Evolutionary conservation across 768 basidiomycete genomes (phyloP), one percentile per base, ranked within the genome.

Genomic region (Lactarius sanguifluus): DNA sequence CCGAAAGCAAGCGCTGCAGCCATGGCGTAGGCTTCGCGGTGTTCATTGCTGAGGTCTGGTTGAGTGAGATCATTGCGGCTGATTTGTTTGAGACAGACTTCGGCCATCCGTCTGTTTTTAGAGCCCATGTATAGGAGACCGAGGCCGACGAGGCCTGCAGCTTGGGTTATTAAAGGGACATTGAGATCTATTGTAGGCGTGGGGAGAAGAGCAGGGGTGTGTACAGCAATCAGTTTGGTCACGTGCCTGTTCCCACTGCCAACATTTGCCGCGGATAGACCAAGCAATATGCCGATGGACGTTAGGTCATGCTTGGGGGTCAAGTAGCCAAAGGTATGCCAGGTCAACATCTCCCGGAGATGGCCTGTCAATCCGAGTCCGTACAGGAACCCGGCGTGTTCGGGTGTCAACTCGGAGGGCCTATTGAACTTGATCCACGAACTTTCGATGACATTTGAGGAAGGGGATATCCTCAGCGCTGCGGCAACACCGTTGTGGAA

Each of bases 401-500:
- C 89, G 0, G 96, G 87, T 5, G 91, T 95, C 61, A 96, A 83
- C 55, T 96, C 92, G 0, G 87, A 83, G 0, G 97, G 96, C 71
- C 91, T 92, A 77, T 98, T 96, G 82, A 96, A 98, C 16, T 90
- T 88, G 61, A 97, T 94, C 93, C 96, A 98, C 0, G 94, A 94
- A 72, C 91, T 92, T 74, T 97, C 94, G 52, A 98, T 84, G 12
- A 86, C 86, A 57, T 80, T 77, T 10, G 89, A 84, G n/a, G 85
- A 82, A 0, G 91, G 86, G 0, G 90, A 87, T 59, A 98, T 86
- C 8, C 92, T 87, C 54, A 99, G 76, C 3, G 90, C 97, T 5
- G 94, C 92, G 9, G 94, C 94, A 0, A 97, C 96, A 12, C 97
- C 97, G 69, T 96, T 95, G 77, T 98, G 95, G 77, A 99, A 99